Base-by-base conservation (phyloP, 768 basidiomycete species). In the Cubamyces sp. region DNA sequence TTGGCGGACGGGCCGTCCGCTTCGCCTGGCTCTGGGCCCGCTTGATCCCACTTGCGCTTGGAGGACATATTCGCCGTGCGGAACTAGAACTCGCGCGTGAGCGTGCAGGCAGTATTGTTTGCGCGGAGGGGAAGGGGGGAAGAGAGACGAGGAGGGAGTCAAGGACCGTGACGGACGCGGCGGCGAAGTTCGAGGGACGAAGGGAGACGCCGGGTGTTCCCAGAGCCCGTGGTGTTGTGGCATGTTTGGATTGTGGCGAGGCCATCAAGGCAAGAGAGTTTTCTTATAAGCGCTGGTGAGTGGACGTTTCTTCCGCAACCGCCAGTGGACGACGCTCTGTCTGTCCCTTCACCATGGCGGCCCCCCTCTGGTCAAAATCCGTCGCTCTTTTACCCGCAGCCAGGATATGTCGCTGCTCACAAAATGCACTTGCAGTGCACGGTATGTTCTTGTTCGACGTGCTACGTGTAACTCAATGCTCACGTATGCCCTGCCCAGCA, bases 31-130 rank as follows among this genome's bases (percentile, higher is more conserved):
- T 87, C 85, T 28, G 85, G 82, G 4, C 66, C 75, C 65, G 77
- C 77, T 48, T 82, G 81, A 59, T 94, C 93, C 92, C 91, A 92
- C 76, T 90, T 91, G 74, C 91, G 84, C 78, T 91, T 91, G 21
- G 85, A 82, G 14, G 87, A 85, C 87, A 88, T 87, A 34, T 21
- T 64, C 50, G 18, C 14, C 47, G 19, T 21, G 19, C 30, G 15
- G 11, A 16, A 19, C 3, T 40, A 48, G 19, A 39, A 53, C 30
- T 37, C 8, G 21, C 28, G 50, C 50, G 50, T 16, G 30, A n/a
- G 14, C 2, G 21, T 42, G 28, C 23, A 48, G 40, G 42, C n/a
- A 52, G 40, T 47, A 26, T 8, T 18, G 47, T 40, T 48, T 19
- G 41, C 53, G 53, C 41, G 53, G 9, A 34, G 9, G 21, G 15